Conservation (phyloP, 208 protist species). For the Naegleria gruberi region DNA sequence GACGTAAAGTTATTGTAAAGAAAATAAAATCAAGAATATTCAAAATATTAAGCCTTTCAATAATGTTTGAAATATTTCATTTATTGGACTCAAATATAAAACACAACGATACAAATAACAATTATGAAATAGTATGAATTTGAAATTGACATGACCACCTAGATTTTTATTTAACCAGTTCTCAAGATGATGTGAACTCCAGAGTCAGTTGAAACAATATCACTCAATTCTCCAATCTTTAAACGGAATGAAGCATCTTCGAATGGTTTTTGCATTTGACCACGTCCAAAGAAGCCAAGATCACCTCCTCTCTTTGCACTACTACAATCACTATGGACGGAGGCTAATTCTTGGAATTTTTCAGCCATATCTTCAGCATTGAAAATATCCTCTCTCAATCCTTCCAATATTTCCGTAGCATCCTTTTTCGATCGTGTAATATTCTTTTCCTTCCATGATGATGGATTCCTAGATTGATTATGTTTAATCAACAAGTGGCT, state of each 20-base stretch:
- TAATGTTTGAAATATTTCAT: too few relatives aligned
- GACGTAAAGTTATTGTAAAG: neutral
- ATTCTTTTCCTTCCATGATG: constrained; percentile 63
- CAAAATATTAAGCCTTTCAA: too few relatives aligned
- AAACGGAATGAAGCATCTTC: constrained; percentile 70
- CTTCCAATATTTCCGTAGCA: constrained; percentile 61
- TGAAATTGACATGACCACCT: too few relatives aligned
- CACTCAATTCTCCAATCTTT: constrained; percentile 64
- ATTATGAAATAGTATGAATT: too few relatives aligned
- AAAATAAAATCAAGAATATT: too few relatives aligned
- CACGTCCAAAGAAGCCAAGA: constrained; percentile 68
- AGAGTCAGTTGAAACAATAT: constrained; percentile 68
- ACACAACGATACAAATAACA: too few relatives aligned
- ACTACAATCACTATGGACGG: constrained; percentile 72
- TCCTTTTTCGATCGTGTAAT: constrained; percentile 60
- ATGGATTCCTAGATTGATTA: constrained; percentile 69
- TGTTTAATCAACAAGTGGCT: constrained; percentile 75
- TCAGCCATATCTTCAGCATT: constrained; percentile 48
- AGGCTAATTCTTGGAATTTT: constrained; percentile 66
- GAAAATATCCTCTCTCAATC: constrained; percentile 56
- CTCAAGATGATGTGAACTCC: constrained; percentile 78
- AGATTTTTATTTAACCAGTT: too few relatives aligned
- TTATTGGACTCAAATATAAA: too few relatives aligned
- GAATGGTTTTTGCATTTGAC: constrained; percentile 85
- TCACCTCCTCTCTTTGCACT: constrained; percentile 66